Percentiles rank a stretch among this genome's conserved stretches.
Conservation (phyloP, 23 red algal species). For the Gracilaria caudata region DNA sequence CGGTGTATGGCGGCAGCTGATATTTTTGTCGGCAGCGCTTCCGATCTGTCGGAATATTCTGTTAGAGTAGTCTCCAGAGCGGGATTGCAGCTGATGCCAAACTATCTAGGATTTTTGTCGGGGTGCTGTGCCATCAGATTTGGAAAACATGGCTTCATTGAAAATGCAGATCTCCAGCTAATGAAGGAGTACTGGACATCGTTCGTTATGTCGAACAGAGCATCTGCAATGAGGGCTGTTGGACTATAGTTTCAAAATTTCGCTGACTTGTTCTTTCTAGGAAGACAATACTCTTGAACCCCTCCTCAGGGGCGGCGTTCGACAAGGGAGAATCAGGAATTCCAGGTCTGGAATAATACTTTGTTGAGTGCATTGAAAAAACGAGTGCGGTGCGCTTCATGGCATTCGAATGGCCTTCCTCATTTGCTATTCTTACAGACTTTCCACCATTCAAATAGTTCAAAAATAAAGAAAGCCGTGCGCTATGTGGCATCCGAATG, state of each 20-base stretch:
- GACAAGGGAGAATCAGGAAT: too few relatives aligned
- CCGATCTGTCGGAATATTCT: slow-evolving; percentile 31
- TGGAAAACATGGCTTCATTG: background rate
- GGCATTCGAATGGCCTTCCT: too few relatives aligned
- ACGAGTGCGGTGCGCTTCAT: too few relatives aligned
- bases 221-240: slow-evolving; percentile 2
- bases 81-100: slow-evolving; percentile 18
- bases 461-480: too few relatives aligned
- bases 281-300: too few relatives aligned
- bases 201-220: slow-evolving; percentile 4
- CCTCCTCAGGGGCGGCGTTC: too few relatives aligned
- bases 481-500: too few relatives aligned
- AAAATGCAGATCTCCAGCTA: background rate
- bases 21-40: slow-evolving; percentile 53
- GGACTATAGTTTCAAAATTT: background rate
- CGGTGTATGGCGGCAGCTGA: slow-evolving; percentile 40
- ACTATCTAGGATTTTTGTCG: slow-evolving; percentile 13
- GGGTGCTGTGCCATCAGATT: slow-evolving; percentile 13
- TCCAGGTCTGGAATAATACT: too few relatives aligned
- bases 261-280: too few relatives aligned
- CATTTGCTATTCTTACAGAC: too few relatives aligned
- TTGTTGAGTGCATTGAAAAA: too few relatives aligned
- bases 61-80: slow-evolving; percentile 36
- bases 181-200: slow-evolving; percentile 17
- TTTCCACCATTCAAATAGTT: too few relatives aligned